Conservation (phyloP, 371 early-diverging fungal genomes). For the Mortierella sp. region DNA sequence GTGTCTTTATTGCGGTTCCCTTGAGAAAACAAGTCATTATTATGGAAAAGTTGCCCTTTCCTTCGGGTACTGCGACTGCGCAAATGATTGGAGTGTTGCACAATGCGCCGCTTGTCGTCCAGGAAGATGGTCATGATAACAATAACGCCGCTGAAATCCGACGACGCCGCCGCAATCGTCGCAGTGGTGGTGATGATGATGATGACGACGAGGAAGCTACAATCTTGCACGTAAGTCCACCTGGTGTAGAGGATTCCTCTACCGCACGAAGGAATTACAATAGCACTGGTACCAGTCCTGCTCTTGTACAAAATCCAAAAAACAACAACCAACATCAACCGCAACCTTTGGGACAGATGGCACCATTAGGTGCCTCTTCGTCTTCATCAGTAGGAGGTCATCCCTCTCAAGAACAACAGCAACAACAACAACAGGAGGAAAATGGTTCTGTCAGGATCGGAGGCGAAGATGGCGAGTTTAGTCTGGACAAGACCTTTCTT, state of each 20-base stretch:
- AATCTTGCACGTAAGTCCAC: conserved; percentile 18
- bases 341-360: conserved; percentile 27
- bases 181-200: background rate
- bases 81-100: conserved; percentile 88
- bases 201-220: conserved; percentile 9
- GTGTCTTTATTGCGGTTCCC: conserved; percentile 92
- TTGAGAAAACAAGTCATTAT: conserved; percentile 84
- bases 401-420: background rate
- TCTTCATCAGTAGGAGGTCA: background rate
- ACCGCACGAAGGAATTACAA: conserved; percentile 23
- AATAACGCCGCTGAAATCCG: background rate
- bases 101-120: conserved; percentile 54
- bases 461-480: conserved; percentile 55
- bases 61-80: conserved; percentile 90
- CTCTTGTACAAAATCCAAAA: background rate
- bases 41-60: conserved; percentile 85
- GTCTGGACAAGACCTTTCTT: conserved; percentile 32
- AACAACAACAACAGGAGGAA: background rate
- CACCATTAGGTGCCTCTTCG: conserved; percentile 9
- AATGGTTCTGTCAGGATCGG: conserved; percentile 24
- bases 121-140: background rate
- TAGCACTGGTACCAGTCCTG: conserved; percentile 17
- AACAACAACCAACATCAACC: conserved; percentile 12
- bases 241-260: background rate
- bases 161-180: conserved; percentile 4